Evolutionary conservation across 1,284 basidiomycete species (phyloP), one percentile per base, ranked within the genome.

Genomic region (Sutorius eximius): DNA sequence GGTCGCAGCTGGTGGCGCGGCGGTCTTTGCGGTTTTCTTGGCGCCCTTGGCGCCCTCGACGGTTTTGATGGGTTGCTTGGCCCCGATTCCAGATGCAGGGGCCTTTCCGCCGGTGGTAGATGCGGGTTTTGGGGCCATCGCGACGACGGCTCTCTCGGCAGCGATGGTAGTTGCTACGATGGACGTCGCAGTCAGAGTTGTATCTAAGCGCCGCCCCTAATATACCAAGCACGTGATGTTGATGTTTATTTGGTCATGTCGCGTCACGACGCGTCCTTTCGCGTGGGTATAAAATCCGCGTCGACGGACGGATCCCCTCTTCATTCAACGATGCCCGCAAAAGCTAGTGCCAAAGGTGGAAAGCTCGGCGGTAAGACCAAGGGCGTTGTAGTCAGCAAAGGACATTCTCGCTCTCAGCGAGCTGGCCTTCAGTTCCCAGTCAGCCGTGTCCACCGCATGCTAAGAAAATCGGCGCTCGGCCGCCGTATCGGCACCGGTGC

Each of bases 351-450:
- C 52, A 86, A 85, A 59, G 68, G 37, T 38, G 37, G 74, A 29
- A 75, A 81, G 66, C 73, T 79, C 68, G 77, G 82, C 77, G 78
- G 81, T 41, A 83, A 82, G 69, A 73, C 75, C 20, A 73, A 79
- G 71, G 80, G 75, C 59, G 79, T 1, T 1, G 1, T 71, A 11
- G 67, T 64, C 1, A 54, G 68, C 56, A 86, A 85, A 67, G 72
- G 78, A 18, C 77, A 83, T 64, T 91, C 91, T 43, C 87, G 92
- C 61, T 93, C 92, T 45, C 81, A 87, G 61, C 91, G 88, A 75
- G 90, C 90, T 61, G 87, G 91, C 60, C 83, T 94, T 55, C 91
- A 92, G 68, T 85, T 89, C 79, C 88, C 87, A 34, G 87, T 89
- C 68, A 86, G 87, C 73, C 86, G 87, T 80, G 83, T 90, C 72